A percentile compares a stretch with the other conserved stretches of the same genome.
These are phyloP conservation scores for Panus rudis DNA, from an alignment of 768 basidiomycete genomes.

Conservation along the genomic window DNA sequence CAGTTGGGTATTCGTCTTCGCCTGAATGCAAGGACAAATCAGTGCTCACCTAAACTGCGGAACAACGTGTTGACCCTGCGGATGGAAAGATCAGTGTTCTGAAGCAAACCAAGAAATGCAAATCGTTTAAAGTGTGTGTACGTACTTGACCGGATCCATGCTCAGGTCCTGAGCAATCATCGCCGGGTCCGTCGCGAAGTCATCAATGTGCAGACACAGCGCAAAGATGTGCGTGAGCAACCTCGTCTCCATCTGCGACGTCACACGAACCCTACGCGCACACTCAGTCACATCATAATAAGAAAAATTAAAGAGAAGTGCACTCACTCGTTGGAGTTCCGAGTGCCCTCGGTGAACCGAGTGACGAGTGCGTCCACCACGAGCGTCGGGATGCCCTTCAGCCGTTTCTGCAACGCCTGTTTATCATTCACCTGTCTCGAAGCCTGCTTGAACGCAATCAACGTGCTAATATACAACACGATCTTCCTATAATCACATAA, in stretches of 20 bases:
- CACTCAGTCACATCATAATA: background rate
- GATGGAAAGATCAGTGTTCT: no score
- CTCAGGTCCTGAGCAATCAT: constrained; percentile 69
- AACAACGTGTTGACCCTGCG: no score
- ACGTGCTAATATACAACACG: constrained; percentile 73
- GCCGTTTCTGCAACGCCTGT: constrained; percentile 45
- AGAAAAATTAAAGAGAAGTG: background rate
- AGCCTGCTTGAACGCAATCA: constrained; percentile 62
- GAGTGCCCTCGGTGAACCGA: constrained; percentile 71
- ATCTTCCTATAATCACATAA: constrained; percentile 62
- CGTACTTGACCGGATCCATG: constrained; percentile 59
- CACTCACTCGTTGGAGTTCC: constrained; percentile 59
- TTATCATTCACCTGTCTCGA: constrained; percentile 39
- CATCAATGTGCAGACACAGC: constrained; percentile 72
- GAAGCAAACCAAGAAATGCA: background rate
- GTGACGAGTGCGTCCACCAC: constrained; percentile 70
- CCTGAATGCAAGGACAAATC: background rate
- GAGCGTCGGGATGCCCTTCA: constrained; percentile 51
- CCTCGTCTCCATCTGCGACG: constrained; percentile 62
- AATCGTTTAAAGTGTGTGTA: constrained; percentile 7
- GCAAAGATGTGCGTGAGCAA: constrained; percentile 77
- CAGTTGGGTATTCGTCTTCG: constrained; percentile 1
- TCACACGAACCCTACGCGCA: constrained; percentile 34
- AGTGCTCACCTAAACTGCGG: constrained; percentile 49
- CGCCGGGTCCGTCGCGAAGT: constrained; percentile 63